A percentile compares a stretch with the other conserved stretches of the same genome.
phyloP scores from a whole-genome alignment of 306 rosid genomes.

The Quercus ilex region DNA sequence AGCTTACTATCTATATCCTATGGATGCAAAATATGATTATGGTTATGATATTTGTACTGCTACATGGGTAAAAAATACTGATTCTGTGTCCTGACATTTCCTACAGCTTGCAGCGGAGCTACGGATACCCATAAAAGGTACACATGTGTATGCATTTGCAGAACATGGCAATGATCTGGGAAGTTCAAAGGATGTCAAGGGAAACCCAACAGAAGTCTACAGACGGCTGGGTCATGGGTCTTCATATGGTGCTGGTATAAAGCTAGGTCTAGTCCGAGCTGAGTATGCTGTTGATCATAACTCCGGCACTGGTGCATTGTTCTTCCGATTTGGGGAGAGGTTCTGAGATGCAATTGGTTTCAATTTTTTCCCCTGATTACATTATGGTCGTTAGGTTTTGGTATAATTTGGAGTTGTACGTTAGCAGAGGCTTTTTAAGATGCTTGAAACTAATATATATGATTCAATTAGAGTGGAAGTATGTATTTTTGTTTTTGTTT shows the following conservation, averaged over 20 bases:
- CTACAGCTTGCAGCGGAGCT: constrained; percentile 89
- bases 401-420: constrained; percentile 28
- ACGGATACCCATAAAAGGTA: constrained; percentile 75
- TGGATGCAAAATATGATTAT: not conserved
- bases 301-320: constrained; percentile 88
- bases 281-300: constrained; percentile 93
- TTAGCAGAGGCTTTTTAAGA: constrained; percentile 13
- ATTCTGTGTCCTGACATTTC: constrained; percentile 1
- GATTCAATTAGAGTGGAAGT: constrained; percentile 22
- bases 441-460: constrained; percentile 24
- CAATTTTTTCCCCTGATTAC: constrained; percentile 6
- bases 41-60: not conserved
- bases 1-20: not conserved
- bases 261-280: constrained; percentile 83
- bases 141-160: constrained; percentile 79
- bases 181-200: constrained; percentile 83
- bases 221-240: constrained; percentile 90
- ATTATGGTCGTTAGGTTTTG: constrained; percentile 26
- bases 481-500: not conserved
- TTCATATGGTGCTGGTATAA: constrained; percentile 81
- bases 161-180: constrained; percentile 97
- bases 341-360: constrained; percentile 48
- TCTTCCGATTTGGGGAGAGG: constrained; percentile 95
- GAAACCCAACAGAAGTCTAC: constrained; percentile 93
- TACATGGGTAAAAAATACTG: constrained; percentile 3